A percentile compares a stretch with the other conserved stretches of the same genome.
phyloP scores from a whole-genome alignment of 148 eudicot species.

The Beta vulgaris region DNA sequence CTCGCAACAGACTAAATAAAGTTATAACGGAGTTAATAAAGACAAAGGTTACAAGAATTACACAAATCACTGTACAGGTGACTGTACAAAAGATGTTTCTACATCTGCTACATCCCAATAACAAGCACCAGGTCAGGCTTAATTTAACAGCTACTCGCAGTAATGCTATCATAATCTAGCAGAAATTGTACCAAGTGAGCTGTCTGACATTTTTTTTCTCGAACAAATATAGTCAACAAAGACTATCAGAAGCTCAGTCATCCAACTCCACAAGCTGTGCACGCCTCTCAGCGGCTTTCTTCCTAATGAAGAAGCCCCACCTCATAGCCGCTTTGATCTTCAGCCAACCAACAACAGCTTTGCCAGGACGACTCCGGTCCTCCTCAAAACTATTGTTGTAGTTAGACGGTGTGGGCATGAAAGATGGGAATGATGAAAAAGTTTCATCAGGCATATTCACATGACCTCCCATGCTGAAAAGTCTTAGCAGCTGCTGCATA shows the following conservation, averaged over 20 bases:
- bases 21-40: not conserved
- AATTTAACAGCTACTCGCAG: constrained; percentile 7
- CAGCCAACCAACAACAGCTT: constrained; percentile 89
- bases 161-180: not conserved
- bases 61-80: constrained; percentile 33
- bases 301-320: constrained; percentile 91
- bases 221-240: too few relatives aligned
- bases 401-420: constrained; percentile 57
- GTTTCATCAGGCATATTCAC: constrained; percentile 52
- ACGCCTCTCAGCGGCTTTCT: constrained; percentile 90
- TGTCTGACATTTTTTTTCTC: not conserved
- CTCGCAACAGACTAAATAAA: not conserved
- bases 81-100: constrained; percentile 27
- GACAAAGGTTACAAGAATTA: constrained; percentile 3
- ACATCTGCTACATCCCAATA: constrained; percentile 21
- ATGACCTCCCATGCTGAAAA: constrained; percentile 74
- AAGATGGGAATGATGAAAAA: constrained; percentile 38
- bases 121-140: constrained; percentile 13
- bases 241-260: constrained; percentile 31
- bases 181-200: not conserved
- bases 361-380: constrained; percentile 62
- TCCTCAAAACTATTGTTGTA: constrained; percentile 50
- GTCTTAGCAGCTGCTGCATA: constrained; percentile 84
- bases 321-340: constrained; percentile 95
- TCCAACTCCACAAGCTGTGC: constrained; percentile 80